Base-by-base conservation (phyloP, 1,284 basidiomycete species). In the Pholiota adiposa region DNA sequence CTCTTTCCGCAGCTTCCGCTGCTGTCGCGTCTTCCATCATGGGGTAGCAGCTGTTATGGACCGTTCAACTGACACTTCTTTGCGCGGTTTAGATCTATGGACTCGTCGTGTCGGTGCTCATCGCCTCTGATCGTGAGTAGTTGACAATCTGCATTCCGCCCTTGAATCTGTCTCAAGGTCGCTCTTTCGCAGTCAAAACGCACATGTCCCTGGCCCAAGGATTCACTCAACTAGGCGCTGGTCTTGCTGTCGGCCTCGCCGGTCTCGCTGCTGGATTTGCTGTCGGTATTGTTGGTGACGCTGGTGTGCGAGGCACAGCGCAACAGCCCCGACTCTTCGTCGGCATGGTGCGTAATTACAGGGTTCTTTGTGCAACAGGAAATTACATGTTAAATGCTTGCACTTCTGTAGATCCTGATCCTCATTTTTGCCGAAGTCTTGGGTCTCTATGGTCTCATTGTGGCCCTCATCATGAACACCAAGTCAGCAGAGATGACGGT, bases 261-360 rank as follows among this genome's bases (percentile, higher is more conserved):
- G 97, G 97, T 68, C 80, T 99, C 50, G 93, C 96, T 36, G 97
- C 97, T 16, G 97, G 97, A 14, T 97, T 96, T 71, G 96, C 97
- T 38, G 96, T 99, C 70, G 97, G 96, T 65, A 93, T 98, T 72
- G 96, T 98, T 60, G 95, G 97, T 75, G 94, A 98, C 74, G 93
- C 96, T 63, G 94, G 94, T 83, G 94, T 96, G 41, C 83, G 94
- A 62, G 92, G 92, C 59, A 94, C 92, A 61, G 91, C 92, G 41
- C 92, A 97, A 74, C 95, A 98, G 79, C 93, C 94, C 49, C 84
- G 94, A 71, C 82, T 98, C 65, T 98, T 95, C 78, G 96, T 98
- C 70, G 93, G 92, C 40, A 88, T 97, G 92, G 88, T 71, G 90
- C 89, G 88, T 57, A 23, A 36, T 41, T 23, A 21, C 4, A 3